Conservation (phyloP, 768 basidiomycete genomes). For the Tulasnella sp. region DNA sequence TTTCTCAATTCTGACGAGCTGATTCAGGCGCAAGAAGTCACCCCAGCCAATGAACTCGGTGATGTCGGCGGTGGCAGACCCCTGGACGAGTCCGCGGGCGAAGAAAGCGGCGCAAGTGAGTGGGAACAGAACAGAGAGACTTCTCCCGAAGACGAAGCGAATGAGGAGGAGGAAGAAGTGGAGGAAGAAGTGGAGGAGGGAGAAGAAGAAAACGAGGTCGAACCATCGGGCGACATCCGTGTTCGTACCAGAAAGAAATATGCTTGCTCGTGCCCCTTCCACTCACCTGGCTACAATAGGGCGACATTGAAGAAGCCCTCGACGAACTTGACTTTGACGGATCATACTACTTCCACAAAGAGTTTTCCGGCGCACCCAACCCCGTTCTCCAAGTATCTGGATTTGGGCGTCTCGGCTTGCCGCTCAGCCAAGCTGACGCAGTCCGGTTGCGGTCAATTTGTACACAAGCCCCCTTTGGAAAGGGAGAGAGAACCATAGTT, state of each 20-base stretch:
- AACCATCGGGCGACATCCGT: background rate
- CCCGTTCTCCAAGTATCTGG: slow-evolving; percentile 43
- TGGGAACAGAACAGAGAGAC: background rate
- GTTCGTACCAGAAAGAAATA: background rate
- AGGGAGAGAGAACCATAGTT: slow-evolving; percentile 43
- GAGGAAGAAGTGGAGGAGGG: no score
- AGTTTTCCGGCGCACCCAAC: slow-evolving; percentile 30
- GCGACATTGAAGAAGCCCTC: background rate
- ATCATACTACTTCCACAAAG: background rate
- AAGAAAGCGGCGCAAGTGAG: background rate
- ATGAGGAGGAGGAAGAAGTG: background rate
- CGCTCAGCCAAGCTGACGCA: slow-evolving; percentile 43
- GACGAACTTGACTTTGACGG: background rate
- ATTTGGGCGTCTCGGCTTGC: slow-evolving; percentile 45
- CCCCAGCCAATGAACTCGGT: no score
- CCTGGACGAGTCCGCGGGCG: background rate
- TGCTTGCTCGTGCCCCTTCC: no score
- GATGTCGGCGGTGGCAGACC: no score
- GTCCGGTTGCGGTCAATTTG: slow-evolving; percentile 38
- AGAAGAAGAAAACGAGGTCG: no score
- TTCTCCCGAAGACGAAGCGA: background rate
- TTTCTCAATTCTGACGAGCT: no score
- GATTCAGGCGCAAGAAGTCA: no score
- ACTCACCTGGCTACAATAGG: background rate
- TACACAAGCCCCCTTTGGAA: slow-evolving; percentile 46